Conservation (phyloP, 1,284 basidiomycete species). For the Apiotrichum montevideense region DNA sequence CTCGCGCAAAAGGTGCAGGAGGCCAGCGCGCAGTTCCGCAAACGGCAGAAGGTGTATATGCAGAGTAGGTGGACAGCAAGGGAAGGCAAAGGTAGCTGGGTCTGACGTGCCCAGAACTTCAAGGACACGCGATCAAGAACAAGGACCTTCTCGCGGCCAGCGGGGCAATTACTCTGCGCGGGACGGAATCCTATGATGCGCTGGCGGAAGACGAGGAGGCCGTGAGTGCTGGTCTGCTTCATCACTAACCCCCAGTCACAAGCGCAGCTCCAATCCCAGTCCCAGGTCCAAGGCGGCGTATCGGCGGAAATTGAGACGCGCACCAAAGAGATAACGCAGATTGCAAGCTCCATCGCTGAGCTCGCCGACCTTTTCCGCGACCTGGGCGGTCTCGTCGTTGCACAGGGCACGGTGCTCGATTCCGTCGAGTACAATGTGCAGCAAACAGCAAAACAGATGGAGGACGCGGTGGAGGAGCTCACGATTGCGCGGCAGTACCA, state of each 20-base stretch:
- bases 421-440: constrained; percentile 97
- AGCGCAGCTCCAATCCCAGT: constrained; percentile 27
- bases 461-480: constrained; percentile 79
- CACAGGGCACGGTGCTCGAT: constrained; percentile 95
- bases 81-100: no score
- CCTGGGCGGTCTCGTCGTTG: constrained; percentile 84
- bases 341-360: constrained; percentile 83
- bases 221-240: constrained; percentile 32
- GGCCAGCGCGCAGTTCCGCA: constrained; percentile 84
- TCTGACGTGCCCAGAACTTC: constrained; percentile 58
- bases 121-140: constrained; percentile 90
- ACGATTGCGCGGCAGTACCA: constrained; percentile 83
- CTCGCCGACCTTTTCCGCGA: constrained; percentile 96
- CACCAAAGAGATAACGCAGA: constrained; percentile 76
- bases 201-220: constrained; percentile 79
- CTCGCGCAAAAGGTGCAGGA: constrained; percentile 93
- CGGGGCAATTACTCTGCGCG: constrained; percentile 71
- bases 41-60: constrained; percentile 96
- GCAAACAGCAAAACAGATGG: constrained; percentile 72
- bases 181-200: constrained; percentile 69
- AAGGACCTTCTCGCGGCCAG: constrained; percentile 76
- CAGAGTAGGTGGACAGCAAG: constrained; percentile 62
- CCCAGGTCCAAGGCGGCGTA: constrained; percentile 49
- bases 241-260: constrained; percentile 24
- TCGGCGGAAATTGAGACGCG: constrained; percentile 57